Percentiles rank a stretch among this genome's conserved stretches.
Evolutionary conservation across 768 basidiomycete genomes (phyloP).

Genomic region (Suillus paluster): DNA sequence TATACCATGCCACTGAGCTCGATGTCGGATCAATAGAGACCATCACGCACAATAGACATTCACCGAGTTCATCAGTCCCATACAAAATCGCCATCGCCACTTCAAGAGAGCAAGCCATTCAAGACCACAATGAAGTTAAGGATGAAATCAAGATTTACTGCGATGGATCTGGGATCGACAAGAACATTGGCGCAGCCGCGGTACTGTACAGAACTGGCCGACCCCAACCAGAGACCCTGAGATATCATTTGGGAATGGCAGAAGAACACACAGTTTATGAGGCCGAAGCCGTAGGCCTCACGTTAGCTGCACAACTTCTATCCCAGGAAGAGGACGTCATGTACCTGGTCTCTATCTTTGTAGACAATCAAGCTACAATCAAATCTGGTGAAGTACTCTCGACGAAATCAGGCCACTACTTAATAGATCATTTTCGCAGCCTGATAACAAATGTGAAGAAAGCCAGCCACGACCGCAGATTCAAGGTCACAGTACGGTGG

Average conservation of each 20-base stretch:
- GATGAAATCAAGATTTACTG: neutral
- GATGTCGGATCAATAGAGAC: neutral
- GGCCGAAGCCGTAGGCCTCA: slow-evolving; percentile 24
- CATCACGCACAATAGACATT: neutral
- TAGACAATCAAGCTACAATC: slow-evolving; percentile 31
- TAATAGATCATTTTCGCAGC: slow-evolving; percentile 10
- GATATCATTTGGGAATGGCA: slow-evolving; percentile 10
- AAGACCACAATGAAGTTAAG: neutral
- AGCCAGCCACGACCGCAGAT: fast-evolving
- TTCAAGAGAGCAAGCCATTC: neutral
- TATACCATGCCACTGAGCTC: neutral
- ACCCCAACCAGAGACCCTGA: neutral
- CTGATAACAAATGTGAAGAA: neutral
- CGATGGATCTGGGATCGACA: slow-evolving; percentile 25
- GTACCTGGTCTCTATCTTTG: neutral
- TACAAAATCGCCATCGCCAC: neutral
- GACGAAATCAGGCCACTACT: neutral
- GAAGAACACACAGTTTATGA: slow-evolving; percentile 30
- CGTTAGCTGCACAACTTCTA: slow-evolving; percentile 17
- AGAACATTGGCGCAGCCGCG: slow-evolving; percentile 24
- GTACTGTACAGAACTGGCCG: neutral
- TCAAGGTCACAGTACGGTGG: neutral
- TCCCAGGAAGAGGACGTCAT: neutral
- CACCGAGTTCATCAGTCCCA: neutral
- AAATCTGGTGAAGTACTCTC: slow-evolving; percentile 21